Conservation (phyloP, 208 protist genomes). For the Vickermania ingenoplastis region DNA sequence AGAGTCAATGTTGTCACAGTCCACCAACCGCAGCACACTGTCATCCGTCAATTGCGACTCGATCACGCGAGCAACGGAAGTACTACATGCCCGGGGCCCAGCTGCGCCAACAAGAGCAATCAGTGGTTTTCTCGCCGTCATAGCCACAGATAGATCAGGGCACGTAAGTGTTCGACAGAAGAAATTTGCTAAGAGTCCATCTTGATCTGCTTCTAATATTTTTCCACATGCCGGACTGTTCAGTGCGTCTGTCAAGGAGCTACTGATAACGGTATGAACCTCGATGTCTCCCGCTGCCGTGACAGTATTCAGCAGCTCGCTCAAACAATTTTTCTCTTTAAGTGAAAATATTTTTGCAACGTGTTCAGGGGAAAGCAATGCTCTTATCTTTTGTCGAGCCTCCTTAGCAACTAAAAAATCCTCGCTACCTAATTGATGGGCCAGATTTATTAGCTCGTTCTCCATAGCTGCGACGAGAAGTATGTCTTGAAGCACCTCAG, state of each 20-base stretch:
- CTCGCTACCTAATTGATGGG: background rate
- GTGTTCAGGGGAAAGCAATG: background rate
- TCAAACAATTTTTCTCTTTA: background rate
- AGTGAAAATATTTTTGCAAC: background rate
- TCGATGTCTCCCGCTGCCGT: background rate
- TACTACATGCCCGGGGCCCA: no score
- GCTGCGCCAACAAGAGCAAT: constrained; percentile 11
- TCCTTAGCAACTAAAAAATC: background rate
- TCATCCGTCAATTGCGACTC: constrained; percentile 31
- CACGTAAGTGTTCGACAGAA: constrained; percentile 2
- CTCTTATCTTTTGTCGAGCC: background rate
- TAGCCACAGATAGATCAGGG: constrained; percentile 14
- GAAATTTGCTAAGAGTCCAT: constrained; percentile 1
- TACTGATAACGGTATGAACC: background rate
- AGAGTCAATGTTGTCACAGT: constrained; percentile 42
- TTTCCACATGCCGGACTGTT: background rate
- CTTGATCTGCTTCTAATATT: background rate
- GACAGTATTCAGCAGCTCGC: background rate
- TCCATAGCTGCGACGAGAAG: background rate
- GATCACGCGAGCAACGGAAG: constrained; percentile 23
- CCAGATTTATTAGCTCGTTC: background rate
- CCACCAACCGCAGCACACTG: constrained; percentile 53
- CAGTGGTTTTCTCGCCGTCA: constrained; percentile 8
- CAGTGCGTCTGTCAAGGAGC: background rate
- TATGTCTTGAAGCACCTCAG: no score